Conservation (phyloP, 169 alveolate genomes). For the Plasmodium cynomolgi region DNA sequence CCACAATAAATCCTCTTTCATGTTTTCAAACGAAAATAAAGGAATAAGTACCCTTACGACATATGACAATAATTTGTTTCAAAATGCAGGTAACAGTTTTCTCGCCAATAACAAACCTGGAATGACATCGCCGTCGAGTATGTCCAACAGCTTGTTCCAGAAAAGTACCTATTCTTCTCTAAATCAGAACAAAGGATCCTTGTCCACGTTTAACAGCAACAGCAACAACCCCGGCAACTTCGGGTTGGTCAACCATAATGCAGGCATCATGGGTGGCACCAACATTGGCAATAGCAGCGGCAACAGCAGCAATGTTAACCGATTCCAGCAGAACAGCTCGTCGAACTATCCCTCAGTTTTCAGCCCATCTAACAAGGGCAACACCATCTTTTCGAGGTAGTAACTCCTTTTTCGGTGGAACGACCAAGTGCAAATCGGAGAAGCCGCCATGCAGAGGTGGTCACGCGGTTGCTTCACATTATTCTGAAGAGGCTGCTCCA, state of each 20-base stretch:
- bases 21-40: conserved; percentile 21
- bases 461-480: background rate
- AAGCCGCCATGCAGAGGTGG: background rate
- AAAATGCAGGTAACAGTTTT: conserved; percentile 5
- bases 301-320: background rate
- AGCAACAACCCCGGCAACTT: background rate
- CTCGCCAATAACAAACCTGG: background rate
- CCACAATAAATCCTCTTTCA: conserved; percentile 24
- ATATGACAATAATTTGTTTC: conserved; percentile 22
- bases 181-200: background rate
- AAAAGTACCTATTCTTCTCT: conserved; percentile 23
- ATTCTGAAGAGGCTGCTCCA: background rate
- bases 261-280: background rate
- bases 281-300: background rate
- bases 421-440: background rate
- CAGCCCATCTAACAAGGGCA: conserved; percentile 8
- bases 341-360: conserved; percentile 4
- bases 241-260: background rate
- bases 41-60: background rate
- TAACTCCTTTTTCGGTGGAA: background rate
- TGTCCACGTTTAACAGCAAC: conserved; percentile 4
- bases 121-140: background rate
- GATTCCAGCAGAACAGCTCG: conserved; percentile 17
- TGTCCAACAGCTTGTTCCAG: conserved; percentile 7
- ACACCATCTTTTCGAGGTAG: conserved; percentile 48